These are phyloP conservation scores for Globisporangium carolinianum DNA, from an alignment of 352 stramenopile species.

Conservation along the genomic window DNA sequence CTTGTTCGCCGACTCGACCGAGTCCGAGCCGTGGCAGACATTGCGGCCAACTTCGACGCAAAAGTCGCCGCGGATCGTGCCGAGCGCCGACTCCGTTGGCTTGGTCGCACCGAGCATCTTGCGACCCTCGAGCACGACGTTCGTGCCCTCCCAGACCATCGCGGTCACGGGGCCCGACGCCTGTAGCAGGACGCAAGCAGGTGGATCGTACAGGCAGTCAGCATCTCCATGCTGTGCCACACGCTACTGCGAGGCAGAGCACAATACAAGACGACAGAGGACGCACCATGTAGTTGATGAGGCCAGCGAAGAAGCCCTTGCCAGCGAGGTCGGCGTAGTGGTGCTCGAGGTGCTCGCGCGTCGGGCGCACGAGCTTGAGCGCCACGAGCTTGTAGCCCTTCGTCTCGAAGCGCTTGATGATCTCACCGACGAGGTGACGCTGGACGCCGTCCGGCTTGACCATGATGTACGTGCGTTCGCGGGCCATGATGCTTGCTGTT, in stretches of 20 bases:
- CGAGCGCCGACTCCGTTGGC: constrained; percentile 88
- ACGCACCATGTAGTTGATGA: constrained; percentile 82
- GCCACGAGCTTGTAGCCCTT: constrained; percentile 94
- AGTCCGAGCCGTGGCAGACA: constrained; percentile 91
- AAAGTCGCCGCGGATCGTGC: constrained; percentile 93
- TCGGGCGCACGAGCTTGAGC: constrained; percentile 92
- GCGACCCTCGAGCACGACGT: constrained; percentile 91
- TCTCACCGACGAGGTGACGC: constrained; percentile 90
- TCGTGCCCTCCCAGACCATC: constrained; percentile 92
- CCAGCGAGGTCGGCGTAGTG: constrained; percentile 93
- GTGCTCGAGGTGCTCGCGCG: constrained; percentile 75
- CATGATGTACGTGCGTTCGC: constrained; percentile 92
- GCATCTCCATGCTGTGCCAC: no score
- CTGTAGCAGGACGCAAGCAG: neutral
- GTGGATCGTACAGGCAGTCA: no score
- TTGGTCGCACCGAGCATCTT: constrained; percentile 95
- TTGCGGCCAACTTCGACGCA: constrained; percentile 89
- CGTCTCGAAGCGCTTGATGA: constrained; percentile 94
- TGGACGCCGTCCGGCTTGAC: constrained; percentile 94
- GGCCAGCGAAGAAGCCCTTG: constrained; percentile 89
- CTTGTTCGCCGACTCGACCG: constrained; percentile 86
- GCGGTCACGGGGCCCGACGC: constrained; percentile 92
- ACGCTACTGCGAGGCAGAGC: no score
- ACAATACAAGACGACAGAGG: neutral
- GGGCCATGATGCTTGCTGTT: neutral